phyloP scores from a whole-genome alignment of 106 monocot species.

The Dioscorea dumetorum region DNA sequence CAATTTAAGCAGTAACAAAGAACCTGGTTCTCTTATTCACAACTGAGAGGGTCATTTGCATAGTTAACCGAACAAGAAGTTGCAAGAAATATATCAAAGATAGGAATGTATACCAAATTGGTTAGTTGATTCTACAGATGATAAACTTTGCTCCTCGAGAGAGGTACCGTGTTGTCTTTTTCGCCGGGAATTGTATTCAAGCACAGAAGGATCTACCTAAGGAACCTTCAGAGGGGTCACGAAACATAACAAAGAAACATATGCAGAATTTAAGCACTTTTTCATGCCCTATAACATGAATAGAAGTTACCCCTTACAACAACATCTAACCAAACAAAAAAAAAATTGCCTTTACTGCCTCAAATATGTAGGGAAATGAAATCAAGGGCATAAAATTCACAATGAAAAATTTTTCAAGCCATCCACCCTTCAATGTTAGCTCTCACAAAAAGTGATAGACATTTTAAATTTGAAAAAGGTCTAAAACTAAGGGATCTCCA shows the following conservation, averaged over 20 bases:
- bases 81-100: background rate
- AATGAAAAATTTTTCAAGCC: too few species aligned
- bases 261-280: too few species aligned
- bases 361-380: too few species aligned
- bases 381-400: too few species aligned
- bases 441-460: too few species aligned
- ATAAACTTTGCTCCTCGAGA: slow-evolving; percentile 7
- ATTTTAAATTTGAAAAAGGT: too few species aligned
- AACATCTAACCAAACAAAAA: too few species aligned
- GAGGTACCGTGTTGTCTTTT: background rate
- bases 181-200: background rate
- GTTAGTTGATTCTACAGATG: slow-evolving; percentile 15
- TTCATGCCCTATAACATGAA: too few species aligned
- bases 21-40: background rate
- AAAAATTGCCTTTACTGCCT: too few species aligned
- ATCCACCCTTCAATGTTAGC: too few species aligned
- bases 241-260: background rate
- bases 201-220: slow-evolving; percentile 1
- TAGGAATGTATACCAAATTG: background rate
- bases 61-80: background rate
- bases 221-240: background rate
- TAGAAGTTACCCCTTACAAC: too few species aligned
- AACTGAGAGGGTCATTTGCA: background rate
- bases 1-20: background rate
- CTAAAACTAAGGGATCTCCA: too few species aligned